These are phyloP conservation scores for Euphorbia tirucalli DNA, from an alignment of 345 rosid species.

Conservation along the genomic window DNA sequence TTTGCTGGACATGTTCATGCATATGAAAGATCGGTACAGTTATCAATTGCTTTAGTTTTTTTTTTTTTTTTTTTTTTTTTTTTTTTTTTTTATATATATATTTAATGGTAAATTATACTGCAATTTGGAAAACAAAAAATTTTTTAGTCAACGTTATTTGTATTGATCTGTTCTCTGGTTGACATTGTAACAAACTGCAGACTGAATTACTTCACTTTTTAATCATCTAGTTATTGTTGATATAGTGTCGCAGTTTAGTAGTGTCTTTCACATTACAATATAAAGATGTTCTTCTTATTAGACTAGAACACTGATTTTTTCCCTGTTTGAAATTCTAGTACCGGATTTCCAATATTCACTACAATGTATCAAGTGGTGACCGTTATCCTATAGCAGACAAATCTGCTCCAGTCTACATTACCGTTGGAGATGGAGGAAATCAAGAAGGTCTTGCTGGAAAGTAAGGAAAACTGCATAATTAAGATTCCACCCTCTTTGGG, in stretches of 20 bases:
- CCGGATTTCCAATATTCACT: conserved; percentile 75
- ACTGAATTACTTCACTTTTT: too few species aligned
- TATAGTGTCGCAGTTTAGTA: not conserved
- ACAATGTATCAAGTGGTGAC: conserved; percentile 66
- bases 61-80: not conserved
- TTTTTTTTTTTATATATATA: not conserved
- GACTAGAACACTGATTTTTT: not conserved
- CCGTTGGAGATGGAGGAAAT: conserved; percentile 96
- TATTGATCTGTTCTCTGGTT: not conserved
- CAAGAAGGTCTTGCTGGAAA: conserved; percentile 83
- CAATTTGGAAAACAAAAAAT: not conserved
- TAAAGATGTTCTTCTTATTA: not conserved
- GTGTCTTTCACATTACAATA: too few species aligned
- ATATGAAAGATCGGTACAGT: conserved; percentile 91
- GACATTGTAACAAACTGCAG: not conserved
- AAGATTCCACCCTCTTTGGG: not conserved
- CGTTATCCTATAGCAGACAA: conserved; percentile 62
- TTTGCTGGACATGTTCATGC: conserved; percentile 99
- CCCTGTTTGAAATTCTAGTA: conserved; percentile 41
- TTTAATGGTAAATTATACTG: too few species aligned
- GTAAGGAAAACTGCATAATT: conserved; percentile 38
- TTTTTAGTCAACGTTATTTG: not conserved
- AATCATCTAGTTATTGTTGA: not conserved
- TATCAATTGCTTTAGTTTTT: conserved; percentile 11
- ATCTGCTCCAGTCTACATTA: conserved; percentile 84